phyloP scores from a whole-genome alignment of 345 rosid species.

The Brassica cretica region DNA sequence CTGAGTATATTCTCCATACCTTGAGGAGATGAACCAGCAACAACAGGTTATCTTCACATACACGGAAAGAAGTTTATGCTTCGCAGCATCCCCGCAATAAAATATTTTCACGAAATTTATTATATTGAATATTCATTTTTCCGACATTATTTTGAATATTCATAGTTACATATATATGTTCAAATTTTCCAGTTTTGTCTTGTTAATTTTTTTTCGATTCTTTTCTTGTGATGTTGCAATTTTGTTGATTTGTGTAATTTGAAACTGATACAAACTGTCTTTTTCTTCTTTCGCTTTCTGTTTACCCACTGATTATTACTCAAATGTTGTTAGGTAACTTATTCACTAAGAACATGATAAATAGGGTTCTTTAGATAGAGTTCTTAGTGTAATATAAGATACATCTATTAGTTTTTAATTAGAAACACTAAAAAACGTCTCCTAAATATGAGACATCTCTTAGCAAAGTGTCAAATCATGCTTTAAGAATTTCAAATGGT shows the following conservation, averaged over 20 bases:
- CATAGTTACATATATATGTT: conserved; percentile 1
- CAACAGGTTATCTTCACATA: background rate
- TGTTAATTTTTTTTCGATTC: background rate
- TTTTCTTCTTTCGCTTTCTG: background rate
- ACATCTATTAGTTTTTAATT: too few species aligned
- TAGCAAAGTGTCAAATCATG: too few species aligned
- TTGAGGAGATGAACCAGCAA: conserved; percentile 58
- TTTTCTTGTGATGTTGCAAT: conserved; percentile 11
- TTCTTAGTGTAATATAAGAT: too few species aligned
- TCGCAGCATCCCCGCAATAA: conserved; percentile 10
- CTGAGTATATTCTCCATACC: conserved; percentile 72
- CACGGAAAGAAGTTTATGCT: background rate
- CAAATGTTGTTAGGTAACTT: background rate
- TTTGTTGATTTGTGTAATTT: conserved; percentile 27
- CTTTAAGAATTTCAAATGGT: too few species aligned
- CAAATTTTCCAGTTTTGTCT: background rate
- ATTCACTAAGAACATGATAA: too few species aligned
- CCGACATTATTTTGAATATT: background rate
- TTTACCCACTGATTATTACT: background rate
- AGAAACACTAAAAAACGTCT: too few species aligned
- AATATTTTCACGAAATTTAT: background rate
- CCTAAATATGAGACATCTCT: too few species aligned
- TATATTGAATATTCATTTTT: conserved; percentile 3
- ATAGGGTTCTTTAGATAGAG: too few species aligned
- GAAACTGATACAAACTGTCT: conserved; percentile 19